Conservation (phyloP, 2,329 filamentous ascomycete genomes). For the Rutstroemia sp. region DNA sequence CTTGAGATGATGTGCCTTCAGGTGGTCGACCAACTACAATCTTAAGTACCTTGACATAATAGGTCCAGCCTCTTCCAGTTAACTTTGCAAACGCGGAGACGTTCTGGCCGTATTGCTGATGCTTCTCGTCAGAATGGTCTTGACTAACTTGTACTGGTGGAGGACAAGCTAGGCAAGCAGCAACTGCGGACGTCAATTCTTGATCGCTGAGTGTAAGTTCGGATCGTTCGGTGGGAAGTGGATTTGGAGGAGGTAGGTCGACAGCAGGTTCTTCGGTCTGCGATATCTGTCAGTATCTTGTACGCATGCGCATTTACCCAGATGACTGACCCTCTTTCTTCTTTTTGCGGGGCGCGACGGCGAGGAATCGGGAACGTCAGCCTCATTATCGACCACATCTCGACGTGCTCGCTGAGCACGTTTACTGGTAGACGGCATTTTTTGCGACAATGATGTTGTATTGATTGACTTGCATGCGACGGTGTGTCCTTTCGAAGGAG, state of each 20-base stretch:
- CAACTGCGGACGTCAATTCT: slow-evolving; percentile 33
- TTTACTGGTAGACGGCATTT: slow-evolving; percentile 35
- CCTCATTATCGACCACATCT: slow-evolving; percentile 25
- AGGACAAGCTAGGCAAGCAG: slow-evolving; percentile 21
- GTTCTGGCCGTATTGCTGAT: slow-evolving; percentile 46
- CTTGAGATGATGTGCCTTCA: slow-evolving; percentile 36
- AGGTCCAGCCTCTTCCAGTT: slow-evolving; percentile 75
- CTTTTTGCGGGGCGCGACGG: slow-evolving; percentile 57
- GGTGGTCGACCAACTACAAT: slow-evolving; percentile 70
- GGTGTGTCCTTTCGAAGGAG: not conserved
- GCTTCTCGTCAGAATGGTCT: slow-evolving; percentile 56
- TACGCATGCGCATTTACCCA: not conserved
- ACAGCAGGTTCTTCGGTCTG: slow-evolving; percentile 33
- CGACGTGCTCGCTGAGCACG: slow-evolving; percentile 32
- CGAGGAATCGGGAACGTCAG: slow-evolving; percentile 38
- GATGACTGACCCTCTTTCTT: slow-evolving; percentile 48
- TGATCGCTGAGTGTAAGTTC: slow-evolving; percentile 34
- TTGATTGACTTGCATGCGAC: slow-evolving; percentile 5
- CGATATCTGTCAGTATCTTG: slow-evolving; percentile 9
- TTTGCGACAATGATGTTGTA: slow-evolving; percentile 7
- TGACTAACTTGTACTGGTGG: slow-evolving; percentile 50
- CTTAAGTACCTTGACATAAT: slow-evolving; percentile 68
- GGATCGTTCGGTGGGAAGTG: slow-evolving; percentile 35
- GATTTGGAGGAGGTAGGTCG: slow-evolving; percentile 13
- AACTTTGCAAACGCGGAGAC: slow-evolving; percentile 77